Evolutionary conservation across 2,329 filamentous ascomycete species (phyloP).

Genomic region (Epichloe brachyelytri): DNA sequence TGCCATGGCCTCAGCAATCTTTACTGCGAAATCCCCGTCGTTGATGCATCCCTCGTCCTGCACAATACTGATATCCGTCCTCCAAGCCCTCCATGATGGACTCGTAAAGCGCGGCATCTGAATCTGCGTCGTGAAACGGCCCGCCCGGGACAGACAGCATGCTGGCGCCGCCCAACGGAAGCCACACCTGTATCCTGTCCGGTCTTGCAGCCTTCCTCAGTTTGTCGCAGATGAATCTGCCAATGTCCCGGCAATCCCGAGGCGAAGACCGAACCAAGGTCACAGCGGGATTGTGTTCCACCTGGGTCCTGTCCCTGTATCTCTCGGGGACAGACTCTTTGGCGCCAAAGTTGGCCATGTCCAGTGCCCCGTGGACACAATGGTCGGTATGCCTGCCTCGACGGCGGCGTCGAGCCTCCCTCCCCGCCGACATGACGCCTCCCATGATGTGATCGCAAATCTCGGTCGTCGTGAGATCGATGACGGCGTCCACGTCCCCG

Average conservation of each 20-base stretch:
- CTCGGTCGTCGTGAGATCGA: conserved; percentile 63
- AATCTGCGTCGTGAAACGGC: conserved; percentile 35
- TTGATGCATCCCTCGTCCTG: conserved; percentile 41
- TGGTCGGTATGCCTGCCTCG: conserved; percentile 40
- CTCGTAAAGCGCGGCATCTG: conserved; percentile 38
- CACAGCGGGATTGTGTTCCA: conserved; percentile 52
- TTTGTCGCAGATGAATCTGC: conserved; percentile 40
- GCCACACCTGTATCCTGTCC: conserved; percentile 37
- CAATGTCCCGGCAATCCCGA: conserved; percentile 45
- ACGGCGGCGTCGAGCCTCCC: conserved; percentile 44
- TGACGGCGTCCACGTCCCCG: conserved; percentile 46
- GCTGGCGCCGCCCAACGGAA: conserved; percentile 49
- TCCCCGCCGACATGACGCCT: conserved; percentile 48
- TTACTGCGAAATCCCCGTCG: conserved; percentile 34
- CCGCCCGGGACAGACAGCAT: conserved; percentile 40
- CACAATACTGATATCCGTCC: conserved; percentile 33
- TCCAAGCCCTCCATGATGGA: conserved; percentile 35
- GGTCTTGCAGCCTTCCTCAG: conserved; percentile 28
- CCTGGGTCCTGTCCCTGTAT: conserved; percentile 37
- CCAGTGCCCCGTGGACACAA: conserved; percentile 40
- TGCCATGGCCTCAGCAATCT: conserved; percentile 30
- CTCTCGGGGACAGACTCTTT: conserved; percentile 39
- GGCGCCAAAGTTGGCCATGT: conserved; percentile 54
- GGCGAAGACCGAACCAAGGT: conserved; percentile 51
- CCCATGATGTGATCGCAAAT: conserved; percentile 51